Conservation (phyloP, 202 grass and related monocot species). For the Hordeum pubiflorum region DNA sequence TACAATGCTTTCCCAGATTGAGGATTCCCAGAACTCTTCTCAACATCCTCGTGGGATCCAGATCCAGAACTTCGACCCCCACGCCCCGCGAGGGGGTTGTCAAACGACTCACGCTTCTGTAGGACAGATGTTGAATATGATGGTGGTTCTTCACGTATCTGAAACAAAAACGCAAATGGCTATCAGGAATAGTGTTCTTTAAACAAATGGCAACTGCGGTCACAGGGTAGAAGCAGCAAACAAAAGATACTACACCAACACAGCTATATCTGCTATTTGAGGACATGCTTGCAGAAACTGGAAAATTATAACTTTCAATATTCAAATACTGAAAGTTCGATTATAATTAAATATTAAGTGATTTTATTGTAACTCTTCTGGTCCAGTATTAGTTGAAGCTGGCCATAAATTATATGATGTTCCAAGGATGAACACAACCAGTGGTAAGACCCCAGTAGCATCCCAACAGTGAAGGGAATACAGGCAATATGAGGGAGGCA, state of each 20-base stretch:
- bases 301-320: not conserved
- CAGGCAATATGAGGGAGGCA: not conserved
- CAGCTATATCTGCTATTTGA: conserved; percentile 23
- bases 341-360: conserved; percentile 15
- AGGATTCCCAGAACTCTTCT: conserved; percentile 61
- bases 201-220: conserved; percentile 17
- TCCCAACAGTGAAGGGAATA: not conserved
- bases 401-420: not conserved
- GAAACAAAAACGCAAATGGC: conserved; percentile 28
- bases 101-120: conserved; percentile 75
- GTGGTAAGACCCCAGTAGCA: not conserved
- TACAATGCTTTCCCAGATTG: conserved; percentile 92
- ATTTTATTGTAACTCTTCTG: not conserved
- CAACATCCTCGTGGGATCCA: conserved; percentile 53
- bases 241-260: conserved; percentile 19
- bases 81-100: conserved; percentile 66
- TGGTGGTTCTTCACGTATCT: conserved; percentile 89
- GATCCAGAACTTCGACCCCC: conserved; percentile 57
- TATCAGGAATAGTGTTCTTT: not conserved
- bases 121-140: conserved; percentile 63
- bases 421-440: not conserved
- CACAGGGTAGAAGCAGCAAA: conserved; percentile 2
- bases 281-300: conserved; percentile 20
- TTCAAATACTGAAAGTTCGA: not conserved
- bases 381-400: not conserved